Conservation (phyloP, 805 yeast species). For the Cyberlindnera veronae region DNA sequence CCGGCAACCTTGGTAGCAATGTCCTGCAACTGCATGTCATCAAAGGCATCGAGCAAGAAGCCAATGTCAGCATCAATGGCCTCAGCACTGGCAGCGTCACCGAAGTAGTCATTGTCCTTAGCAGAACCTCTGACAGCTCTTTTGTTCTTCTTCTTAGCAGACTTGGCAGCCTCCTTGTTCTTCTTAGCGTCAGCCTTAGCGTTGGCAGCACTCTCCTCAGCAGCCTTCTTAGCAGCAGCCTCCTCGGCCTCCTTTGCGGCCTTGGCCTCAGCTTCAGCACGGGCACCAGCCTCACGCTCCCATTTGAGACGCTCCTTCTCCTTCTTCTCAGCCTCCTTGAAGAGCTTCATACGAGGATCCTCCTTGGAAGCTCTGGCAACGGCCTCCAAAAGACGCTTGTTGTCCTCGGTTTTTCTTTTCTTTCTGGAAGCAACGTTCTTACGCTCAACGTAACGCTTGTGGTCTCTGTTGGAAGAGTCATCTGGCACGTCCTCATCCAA, state of each 20-base stretch:
- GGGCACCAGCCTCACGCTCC: constrained; percentile 97
- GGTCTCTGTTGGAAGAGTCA: constrained; percentile 98
- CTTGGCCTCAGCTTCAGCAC: constrained; percentile 94
- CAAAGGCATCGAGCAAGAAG: constrained; percentile 71
- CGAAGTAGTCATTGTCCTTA: constrained; percentile 83
- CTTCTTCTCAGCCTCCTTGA: constrained; percentile 91
- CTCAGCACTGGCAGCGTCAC: constrained; percentile 66
- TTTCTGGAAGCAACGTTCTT: constrained; percentile 95
- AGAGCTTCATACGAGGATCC: constrained; percentile 92
- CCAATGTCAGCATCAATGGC: constrained; percentile 77
- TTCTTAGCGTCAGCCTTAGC: constrained; percentile 82
- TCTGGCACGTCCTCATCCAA: constrained; percentile 99
- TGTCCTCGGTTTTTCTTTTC: constrained; percentile 97
- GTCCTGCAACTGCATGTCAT: constrained; percentile 73
- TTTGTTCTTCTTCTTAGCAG: constrained; percentile 93
- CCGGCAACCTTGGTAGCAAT: constrained; percentile 58
- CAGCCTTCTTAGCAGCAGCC: constrained; percentile 74
- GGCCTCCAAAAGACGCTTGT: constrained; percentile 77
- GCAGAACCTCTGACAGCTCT: constrained; percentile 77
- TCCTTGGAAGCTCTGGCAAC: constrained; percentile 85
- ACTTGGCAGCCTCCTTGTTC: constrained; percentile 90
- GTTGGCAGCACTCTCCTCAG: constrained; percentile 61
- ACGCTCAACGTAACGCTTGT: constrained; percentile 97
- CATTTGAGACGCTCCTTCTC: constrained; percentile 94
- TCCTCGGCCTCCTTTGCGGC: constrained; percentile 87